Evolutionary conservation across 441 rosid species (phyloP).

Genomic region (Pelargonium fulgidum): DNA sequence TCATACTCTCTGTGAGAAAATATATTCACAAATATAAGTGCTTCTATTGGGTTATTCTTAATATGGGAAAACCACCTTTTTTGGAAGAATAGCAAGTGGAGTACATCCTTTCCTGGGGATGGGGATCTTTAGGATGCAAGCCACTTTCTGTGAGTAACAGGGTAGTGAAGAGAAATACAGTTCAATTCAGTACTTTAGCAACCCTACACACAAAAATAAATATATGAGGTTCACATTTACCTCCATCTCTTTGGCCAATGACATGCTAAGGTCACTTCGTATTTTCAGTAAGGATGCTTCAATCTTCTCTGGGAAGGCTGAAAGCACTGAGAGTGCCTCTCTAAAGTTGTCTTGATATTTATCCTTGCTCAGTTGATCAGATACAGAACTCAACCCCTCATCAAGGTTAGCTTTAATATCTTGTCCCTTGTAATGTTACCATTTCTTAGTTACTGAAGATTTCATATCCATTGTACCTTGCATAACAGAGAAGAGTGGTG

Average conservation of each 20-base stretch:
- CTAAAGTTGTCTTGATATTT: constrained; percentile 43
- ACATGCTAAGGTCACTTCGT: constrained; percentile 44
- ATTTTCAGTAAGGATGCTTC: constrained; percentile 44
- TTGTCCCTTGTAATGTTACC: constrained; percentile 56
- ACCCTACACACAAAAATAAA: not conserved
- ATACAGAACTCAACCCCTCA: constrained; percentile 50
- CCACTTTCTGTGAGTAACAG: constrained; percentile 32
- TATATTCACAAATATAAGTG: not conserved
- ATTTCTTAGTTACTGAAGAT: constrained; percentile 20
- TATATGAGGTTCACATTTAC: constrained; percentile 24
- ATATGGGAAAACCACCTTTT: constrained; percentile 35
- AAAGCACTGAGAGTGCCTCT: constrained; percentile 39
- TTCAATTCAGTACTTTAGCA: not conserved
- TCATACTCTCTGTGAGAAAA: constrained; percentile 14
- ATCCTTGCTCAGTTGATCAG: constrained; percentile 47
- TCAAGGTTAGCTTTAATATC: constrained; percentile 47
- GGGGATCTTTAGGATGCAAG: constrained; percentile 23
- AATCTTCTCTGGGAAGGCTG: constrained; percentile 46
- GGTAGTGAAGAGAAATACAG: constrained; percentile 8
- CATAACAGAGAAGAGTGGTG: constrained; percentile 10
- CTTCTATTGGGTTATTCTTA: constrained; percentile 9
- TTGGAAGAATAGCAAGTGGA: constrained; percentile 21
- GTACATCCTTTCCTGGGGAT: constrained; percentile 24
- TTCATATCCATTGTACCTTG: constrained; percentile 15
- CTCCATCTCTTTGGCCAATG: constrained; percentile 50